Conservation (phyloP, 2,329 filamentous ascomycete genomes). For the Pyrenochaeta sp. region DNA sequence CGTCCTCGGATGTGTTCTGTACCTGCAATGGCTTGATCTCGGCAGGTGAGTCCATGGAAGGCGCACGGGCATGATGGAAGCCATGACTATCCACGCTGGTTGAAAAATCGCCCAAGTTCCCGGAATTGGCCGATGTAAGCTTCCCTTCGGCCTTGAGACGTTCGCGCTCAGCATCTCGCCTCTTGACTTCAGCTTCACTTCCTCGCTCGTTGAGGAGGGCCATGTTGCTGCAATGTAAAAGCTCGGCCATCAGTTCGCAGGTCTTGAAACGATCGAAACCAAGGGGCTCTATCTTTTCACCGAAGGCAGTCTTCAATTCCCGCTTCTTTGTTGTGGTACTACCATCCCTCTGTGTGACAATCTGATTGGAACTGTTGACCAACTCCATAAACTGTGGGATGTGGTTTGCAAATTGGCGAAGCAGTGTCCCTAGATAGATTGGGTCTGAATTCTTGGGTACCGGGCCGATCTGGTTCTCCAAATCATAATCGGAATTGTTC, state of each 20-base stretch:
- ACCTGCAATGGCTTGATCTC: conserved; percentile 76
- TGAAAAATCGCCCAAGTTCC: conserved; percentile 64
- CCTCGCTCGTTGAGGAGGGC: conserved; percentile 90
- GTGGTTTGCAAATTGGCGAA: conserved; percentile 87
- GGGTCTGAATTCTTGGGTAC: conserved; percentile 87
- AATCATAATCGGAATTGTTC: conserved; percentile 98
- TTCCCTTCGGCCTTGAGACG: conserved; percentile 78
- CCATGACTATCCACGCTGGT: conserved; percentile 61
- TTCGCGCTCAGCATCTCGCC: conserved; percentile 82
- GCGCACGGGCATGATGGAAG: conserved; percentile 58
- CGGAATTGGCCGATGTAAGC: conserved; percentile 65
- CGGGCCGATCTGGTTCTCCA: conserved; percentile 83
- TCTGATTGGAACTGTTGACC: conserved; percentile 75
- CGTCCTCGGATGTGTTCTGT: conserved; percentile 83
- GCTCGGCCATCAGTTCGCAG: conserved; percentile 96
- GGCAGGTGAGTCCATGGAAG: conserved; percentile 64
- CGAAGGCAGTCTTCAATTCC: conserved; percentile 85
- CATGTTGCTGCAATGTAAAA: conserved; percentile 99
- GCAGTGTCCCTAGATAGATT: conserved; percentile 90
- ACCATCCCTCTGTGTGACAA: conserved; percentile 63
- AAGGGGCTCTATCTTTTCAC: conserved; percentile 87
- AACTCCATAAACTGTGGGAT: conserved; percentile 94
- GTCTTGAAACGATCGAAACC: conserved; percentile 99
- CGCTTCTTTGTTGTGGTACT: conserved; percentile 71
- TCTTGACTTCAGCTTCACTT: conserved; percentile 83